Percentiles rank a stretch among this genome's conserved stretches.
Evolutionary conservation across 2,329 filamentous ascomycete species (phyloP).

Genomic region (Neofusicoccum umdonicola): DNA sequence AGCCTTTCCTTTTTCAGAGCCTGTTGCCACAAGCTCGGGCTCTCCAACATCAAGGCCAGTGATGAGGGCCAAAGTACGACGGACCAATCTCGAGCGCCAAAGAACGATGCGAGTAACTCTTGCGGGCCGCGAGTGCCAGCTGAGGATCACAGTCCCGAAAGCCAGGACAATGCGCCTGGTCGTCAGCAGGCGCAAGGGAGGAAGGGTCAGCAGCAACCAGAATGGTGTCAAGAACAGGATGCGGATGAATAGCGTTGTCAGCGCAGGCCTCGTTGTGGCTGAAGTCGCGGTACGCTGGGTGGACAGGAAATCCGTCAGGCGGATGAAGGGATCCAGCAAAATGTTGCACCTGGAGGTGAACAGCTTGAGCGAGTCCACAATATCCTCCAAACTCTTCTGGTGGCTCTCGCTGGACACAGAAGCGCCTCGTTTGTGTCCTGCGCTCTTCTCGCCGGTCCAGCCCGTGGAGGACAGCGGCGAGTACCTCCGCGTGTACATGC

Average conservation of each 20-base stretch:
- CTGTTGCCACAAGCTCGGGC: conserved; percentile 14
- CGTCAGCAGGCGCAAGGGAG: conserved; percentile 81
- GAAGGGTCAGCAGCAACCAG: conserved; percentile 80
- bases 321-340: conserved; percentile 81
- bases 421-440: conserved; percentile 50
- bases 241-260: conserved; percentile 85
- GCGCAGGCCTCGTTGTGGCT: conserved; percentile 82
- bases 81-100: conserved; percentile 79
- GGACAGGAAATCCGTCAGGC: conserved; percentile 88
- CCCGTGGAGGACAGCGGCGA: conserved; percentile 86
- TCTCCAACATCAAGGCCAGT: conserved; percentile 76
- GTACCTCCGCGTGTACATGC: conserved; percentile 89
- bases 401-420: conserved; percentile 67
- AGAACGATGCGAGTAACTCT: conserved; percentile 82
- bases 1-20: conserved; percentile 27
- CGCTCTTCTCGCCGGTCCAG: conserved; percentile 65
- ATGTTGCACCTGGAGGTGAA: conserved; percentile 92
- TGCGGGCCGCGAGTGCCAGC: conserved; percentile 87
- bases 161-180: conserved; percentile 80
- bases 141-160: conserved; percentile 80
- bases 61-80: conserved; percentile 66
- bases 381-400: conserved; percentile 95
- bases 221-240: conserved; percentile 84
- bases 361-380: conserved; percentile 86
- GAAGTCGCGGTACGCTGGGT: conserved; percentile 88